These are phyloP conservation scores for Cinchona pubescens DNA, from an alignment of 257 asterid genomes.

Conservation along the genomic window DNA sequence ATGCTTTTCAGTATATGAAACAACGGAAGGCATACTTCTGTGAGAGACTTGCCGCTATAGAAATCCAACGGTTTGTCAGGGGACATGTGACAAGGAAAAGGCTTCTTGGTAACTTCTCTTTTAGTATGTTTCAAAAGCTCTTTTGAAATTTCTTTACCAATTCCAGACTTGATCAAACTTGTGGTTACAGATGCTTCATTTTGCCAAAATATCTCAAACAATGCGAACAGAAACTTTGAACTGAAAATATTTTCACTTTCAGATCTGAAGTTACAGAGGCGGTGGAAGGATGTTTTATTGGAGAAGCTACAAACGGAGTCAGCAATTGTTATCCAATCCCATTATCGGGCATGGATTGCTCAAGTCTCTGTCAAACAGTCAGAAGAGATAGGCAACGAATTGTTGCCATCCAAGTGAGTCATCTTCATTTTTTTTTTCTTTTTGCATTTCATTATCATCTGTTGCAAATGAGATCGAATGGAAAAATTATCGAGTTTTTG, in stretches of 20 bases:
- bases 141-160: conserved; percentile 10
- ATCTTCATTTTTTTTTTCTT: too few relatives aligned
- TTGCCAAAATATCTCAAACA: conserved; percentile 27
- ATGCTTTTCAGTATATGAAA: conserved; percentile 51
- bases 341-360: conserved; percentile 65
- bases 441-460: too few relatives aligned
- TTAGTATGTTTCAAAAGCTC: neutral
- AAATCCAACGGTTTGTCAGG: conserved; percentile 64
- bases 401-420: too few relatives aligned
- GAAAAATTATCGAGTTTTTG: too few relatives aligned
- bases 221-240: conserved; percentile 37
- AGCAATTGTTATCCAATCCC: conserved; percentile 63
- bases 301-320: conserved; percentile 37
- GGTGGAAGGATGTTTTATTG: conserved; percentile 64
- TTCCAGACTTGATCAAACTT: conserved; percentile 11
- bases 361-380: too few relatives aligned
- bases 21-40: conserved; percentile 35
- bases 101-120: conserved; percentile 47
- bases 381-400: too few relatives aligned
- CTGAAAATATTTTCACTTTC: conserved; percentile 42
- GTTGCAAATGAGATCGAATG: too few relatives aligned
- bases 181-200: conserved; percentile 47
- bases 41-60: conserved; percentile 49
- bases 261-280: conserved; percentile 70
- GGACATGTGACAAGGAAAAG: conserved; percentile 66